A percentile compares a stretch with the other conserved stretches of the same genome.
phyloP scores from a whole-genome alignment of 2,329 filamentous ascomycete species.

The Teratosphaeria nubilosa region DNA sequence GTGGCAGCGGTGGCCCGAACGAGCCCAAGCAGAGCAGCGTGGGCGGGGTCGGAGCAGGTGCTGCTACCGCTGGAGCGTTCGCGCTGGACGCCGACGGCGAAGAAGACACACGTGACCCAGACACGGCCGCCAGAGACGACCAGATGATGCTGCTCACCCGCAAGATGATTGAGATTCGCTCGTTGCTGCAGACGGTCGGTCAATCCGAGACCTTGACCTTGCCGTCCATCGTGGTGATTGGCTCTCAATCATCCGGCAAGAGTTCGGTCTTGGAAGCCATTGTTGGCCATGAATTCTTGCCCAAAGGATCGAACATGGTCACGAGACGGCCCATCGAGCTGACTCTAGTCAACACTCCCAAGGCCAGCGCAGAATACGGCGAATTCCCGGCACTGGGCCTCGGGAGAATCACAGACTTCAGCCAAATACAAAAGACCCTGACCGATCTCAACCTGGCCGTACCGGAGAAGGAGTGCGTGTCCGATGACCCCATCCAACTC shows the following conservation, averaged over 20 bases:
- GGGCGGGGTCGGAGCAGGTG: constrained; percentile 49
- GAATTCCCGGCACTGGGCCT: constrained; percentile 90
- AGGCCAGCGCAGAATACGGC: constrained; percentile 78
- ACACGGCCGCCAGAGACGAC: constrained; percentile 71
- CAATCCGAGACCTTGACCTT: constrained; percentile 81
- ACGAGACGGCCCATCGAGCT: constrained; percentile 91
- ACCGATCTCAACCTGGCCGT: constrained; percentile 94
- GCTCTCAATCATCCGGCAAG: constrained; percentile 95
- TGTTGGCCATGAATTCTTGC: constrained; percentile 93
- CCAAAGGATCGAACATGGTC: constrained; percentile 98
- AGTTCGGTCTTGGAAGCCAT: constrained; percentile 95
- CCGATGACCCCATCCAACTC: constrained; percentile 91
- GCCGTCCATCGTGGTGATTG: constrained; percentile 97
- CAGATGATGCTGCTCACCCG: constrained; percentile 99
- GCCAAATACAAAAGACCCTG: constrained; percentile 81
- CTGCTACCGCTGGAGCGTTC: constrained; percentile 65
- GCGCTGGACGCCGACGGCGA: constrained; percentile 59
- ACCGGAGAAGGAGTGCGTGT: constrained; percentile 81
- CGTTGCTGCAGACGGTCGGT: constrained; percentile 80
- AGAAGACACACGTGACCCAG: constrained; percentile 51
- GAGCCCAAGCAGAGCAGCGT: constrained; percentile 33
- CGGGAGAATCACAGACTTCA: constrained; percentile 83
- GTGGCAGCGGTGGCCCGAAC: constrained; percentile 28
- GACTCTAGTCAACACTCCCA: constrained; percentile 88
- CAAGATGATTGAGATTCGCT: constrained; percentile 99